Evolutionary conservation across 768 basidiomycete species (phyloP), one percentile per base, ranked within the genome.

Genomic region (Leccinum broughii): DNA sequence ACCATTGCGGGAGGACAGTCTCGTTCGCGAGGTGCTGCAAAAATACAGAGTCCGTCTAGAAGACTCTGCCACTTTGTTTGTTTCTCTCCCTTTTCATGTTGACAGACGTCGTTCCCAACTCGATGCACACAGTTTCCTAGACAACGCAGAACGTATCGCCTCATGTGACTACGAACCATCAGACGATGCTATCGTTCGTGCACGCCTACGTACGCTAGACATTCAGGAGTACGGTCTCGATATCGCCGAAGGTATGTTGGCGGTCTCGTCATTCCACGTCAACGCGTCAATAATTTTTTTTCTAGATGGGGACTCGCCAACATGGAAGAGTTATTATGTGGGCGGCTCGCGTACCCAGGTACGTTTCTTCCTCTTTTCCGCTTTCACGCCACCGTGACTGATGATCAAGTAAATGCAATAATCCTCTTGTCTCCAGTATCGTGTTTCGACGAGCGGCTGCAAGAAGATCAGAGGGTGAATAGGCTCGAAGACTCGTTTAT

Each of bases 401-500:
- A 48, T 68, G 87, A 92, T 55, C 83, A 87, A 66, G 87, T 87
- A 49, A 84, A 90, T 63, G 88, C 87, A 3, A 85, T 93, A 68
- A 90, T 93, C 57, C 92, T 93, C 75, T 78, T 93, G 22, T 87
- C 89, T 2, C 91, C 91, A 9, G 81, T 93, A 48, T 90, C 88
- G 20, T 89, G 87, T 51, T 93, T 92, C 64, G 89, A 93, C 69
- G 88, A 92, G 69, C 77, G 81, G 15, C 76, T 90, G 1, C 80
- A 85, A 59, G 90, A 92, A 74, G 90, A 92, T 68, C 77, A 77
- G 6, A 77, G 79, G 28, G 83, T 90, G 56, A 91, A 90, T 68
- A 82, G 89, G 11, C 77, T 92, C 24, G 86, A 90, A 66, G 89
- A 91, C 72, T 88, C 88, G 1, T 83, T 88, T 54, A 78, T 84